A percentile compares a stretch with the other conserved stretches of the same genome.
phyloP scores from a whole-genome alignment of 176 grass and related monocot genomes.

The Guadua angustifolia region DNA sequence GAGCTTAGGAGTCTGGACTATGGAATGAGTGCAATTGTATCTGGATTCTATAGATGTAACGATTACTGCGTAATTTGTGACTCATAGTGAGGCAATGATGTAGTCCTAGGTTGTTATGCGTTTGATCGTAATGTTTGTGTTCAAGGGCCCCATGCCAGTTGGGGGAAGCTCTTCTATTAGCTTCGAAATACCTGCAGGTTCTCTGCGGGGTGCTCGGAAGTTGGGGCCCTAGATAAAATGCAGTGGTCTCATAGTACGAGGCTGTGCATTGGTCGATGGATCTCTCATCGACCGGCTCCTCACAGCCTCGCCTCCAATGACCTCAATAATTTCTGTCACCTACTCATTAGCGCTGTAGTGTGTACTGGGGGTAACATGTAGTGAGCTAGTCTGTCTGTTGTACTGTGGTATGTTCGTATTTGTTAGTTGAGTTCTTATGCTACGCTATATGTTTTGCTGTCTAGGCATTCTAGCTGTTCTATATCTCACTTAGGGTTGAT shows the following conservation, averaged over 20 bases:
- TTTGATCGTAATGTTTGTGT: background rate
- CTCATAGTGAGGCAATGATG: background rate
- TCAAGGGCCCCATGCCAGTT: slow-evolving; percentile 52
- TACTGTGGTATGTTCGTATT: background rate
- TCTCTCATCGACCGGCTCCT: slow-evolving; percentile 38
- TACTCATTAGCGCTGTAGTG: background rate
- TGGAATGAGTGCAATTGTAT: background rate
- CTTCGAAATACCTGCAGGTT: slow-evolving; percentile 88
- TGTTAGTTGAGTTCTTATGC: background rate
- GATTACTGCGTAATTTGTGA: background rate
- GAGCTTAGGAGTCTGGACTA: background rate
- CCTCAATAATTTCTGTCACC: slow-evolving; percentile 34
- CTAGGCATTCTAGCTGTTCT: background rate
- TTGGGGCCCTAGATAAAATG: slow-evolving; percentile 63
- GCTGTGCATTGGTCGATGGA: slow-evolving; percentile 52
- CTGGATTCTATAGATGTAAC: background rate
- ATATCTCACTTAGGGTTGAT: background rate
- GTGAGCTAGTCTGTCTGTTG: background rate
- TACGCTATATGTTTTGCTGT: background rate
- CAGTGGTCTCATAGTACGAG: slow-evolving; percentile 80
- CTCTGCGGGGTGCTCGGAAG: slow-evolving; percentile 73
- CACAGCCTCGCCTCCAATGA: slow-evolving; percentile 81
- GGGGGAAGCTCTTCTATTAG: slow-evolving; percentile 72
- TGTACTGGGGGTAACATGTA: background rate
- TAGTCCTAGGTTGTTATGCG: background rate